Evolutionary conservation across 345 rosid species (phyloP).

Genomic region (Hirschfeldia incana): DNA sequence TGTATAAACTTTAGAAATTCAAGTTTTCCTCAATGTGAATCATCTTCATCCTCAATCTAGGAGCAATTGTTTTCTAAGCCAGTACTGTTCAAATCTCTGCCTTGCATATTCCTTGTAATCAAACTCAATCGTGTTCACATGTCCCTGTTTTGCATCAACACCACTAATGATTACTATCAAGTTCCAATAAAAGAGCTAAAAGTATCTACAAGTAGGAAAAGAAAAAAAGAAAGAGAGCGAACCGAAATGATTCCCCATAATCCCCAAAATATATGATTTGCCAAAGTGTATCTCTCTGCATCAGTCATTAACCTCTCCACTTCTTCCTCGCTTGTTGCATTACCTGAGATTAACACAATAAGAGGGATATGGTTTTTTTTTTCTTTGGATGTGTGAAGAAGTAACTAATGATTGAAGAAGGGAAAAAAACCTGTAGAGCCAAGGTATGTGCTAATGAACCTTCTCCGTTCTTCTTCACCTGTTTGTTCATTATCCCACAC

Average conservation of each 20-base stretch:
- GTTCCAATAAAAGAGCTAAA: not conserved
- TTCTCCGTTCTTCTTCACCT: conserved; percentile 69
- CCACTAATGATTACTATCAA: not conserved
- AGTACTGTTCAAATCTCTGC: conserved; percentile 61
- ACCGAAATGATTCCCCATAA: conserved; percentile 70
- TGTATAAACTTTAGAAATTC: not conserved
- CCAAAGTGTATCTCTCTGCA: conserved; percentile 67
- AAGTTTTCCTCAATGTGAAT: not conserved
- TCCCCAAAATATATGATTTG: conserved; percentile 82
- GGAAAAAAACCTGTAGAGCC: conserved; percentile 56
- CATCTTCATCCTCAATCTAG: conserved; percentile 18
- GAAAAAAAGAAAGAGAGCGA: not conserved
- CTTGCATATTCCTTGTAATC: conserved; percentile 59
- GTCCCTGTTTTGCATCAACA: conserved; percentile 35
- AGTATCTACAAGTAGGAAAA: not conserved
- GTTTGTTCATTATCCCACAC: conserved; percentile 24
- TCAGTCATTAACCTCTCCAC: conserved; percentile 45
- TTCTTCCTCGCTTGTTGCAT: conserved; percentile 46
- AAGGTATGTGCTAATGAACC: conserved; percentile 62
- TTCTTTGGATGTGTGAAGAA: conserved; percentile 2
- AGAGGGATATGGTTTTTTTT: not conserved
- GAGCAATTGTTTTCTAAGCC: conserved; percentile 47
- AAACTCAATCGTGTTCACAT: conserved; percentile 55
- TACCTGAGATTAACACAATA: conserved; percentile 39
- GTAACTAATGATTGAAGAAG: not conserved